phyloP scores from a whole-genome alignment of 176 grass and related monocot genomes.

The Microstegium vimineum region DNA sequence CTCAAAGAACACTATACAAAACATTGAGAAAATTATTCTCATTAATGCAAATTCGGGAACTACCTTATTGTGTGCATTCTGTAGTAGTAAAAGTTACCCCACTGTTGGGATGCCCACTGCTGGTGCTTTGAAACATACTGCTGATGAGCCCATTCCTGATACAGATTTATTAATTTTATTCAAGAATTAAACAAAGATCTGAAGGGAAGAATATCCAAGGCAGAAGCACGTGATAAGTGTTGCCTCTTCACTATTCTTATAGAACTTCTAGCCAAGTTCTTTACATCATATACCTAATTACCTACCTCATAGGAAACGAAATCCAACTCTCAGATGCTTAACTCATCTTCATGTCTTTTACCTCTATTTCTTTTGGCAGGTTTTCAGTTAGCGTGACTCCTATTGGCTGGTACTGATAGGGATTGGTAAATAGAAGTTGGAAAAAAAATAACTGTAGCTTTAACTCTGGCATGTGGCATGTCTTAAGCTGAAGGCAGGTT shows the following conservation, averaged over 20 bases:
- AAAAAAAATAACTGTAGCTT: background rate
- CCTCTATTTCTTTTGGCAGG: background rate
- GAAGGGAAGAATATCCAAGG: background rate
- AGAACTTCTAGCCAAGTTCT: background rate
- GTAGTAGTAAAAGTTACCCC: slow-evolving; percentile 92
- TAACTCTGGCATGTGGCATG: background rate
- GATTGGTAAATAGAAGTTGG: background rate
- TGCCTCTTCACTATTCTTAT: background rate
- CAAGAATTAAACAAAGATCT: background rate
- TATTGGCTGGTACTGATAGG: background rate
- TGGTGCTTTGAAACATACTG: slow-evolving; percentile 80
- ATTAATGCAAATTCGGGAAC: background rate
- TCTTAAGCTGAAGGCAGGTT: background rate
- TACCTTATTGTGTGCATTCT: slow-evolving; percentile 79
- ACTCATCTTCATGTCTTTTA: background rate
- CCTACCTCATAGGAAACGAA: background rate
- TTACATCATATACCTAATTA: background rate
- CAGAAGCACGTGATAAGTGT: background rate
- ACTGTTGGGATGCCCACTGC: slow-evolving; percentile 83
- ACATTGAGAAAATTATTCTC: slow-evolving; percentile 6
- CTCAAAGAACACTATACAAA: background rate
- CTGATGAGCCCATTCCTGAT: slow-evolving; percentile 78
- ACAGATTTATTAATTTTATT: slow-evolving; percentile 3
- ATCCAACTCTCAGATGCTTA: background rate
- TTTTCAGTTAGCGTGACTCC: background rate